Evolutionary conservation across 257 asterid species (phyloP), one percentile per base, ranked within the genome.

Genomic region (Jacaranda mimosifolia): DNA sequence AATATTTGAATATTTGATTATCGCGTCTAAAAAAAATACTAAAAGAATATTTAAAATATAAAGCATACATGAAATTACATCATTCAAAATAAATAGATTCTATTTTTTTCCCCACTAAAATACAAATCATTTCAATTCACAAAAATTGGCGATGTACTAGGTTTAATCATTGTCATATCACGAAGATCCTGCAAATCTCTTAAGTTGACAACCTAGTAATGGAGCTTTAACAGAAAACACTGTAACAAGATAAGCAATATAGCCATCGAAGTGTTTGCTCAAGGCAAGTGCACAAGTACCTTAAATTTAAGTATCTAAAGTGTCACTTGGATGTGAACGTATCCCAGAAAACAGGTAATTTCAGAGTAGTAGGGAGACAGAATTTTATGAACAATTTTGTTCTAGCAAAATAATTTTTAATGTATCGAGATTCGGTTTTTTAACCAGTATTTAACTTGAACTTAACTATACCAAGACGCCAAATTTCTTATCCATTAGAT

Each of bases 171-270:
- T 26, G 32, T 2, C 32, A 0, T 26, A 26, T 26, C 32, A 26
- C 2, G 32, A 26, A 26, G 32, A 26, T 26, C 32, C 32, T 26
- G 32, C 32, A 26, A 26, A 26, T 26, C 32, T 26, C 32, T 26
- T 26, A 26, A 26, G 32, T 26, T 26, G 32, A 26, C 32, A 26
- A 26, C 32, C 1, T 26, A 26, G 32, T 26, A 14, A 46, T 73
- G 78, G 70, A 60, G 32, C 70, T 59, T 43, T 73, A 73, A 43
- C 77, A n/a, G 52, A 71, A 38, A 51, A 13, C n/a, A 19, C 9
- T 72, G 15, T 3, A 39, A 18, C 17, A 12, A 32, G 14, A 21
- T 4, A 59, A 19, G 10, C n/a, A 12, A 56, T 18, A 56, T 5
- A 17, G 14, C 15, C 53, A 48, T 52, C 58, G 0, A 52, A 52